Base-by-base conservation (phyloP, 2,329 filamentous ascomycete genomes). In the Aspergillus terreus region DNA sequence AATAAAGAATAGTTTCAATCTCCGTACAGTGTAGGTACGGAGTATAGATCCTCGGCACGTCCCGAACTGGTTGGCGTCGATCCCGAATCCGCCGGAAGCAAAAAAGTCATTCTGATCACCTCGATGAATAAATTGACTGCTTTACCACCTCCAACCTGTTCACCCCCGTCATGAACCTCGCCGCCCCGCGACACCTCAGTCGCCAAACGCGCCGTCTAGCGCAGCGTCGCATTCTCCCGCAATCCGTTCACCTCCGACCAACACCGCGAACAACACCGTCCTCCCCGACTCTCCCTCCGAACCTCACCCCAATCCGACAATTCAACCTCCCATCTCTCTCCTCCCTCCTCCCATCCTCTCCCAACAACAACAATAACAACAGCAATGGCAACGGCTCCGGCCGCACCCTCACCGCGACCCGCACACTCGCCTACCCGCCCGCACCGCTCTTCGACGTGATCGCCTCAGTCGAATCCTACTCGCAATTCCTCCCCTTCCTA, bases 401-500 rank as follows among this genome's bases (percentile, higher is more conserved):
- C 62, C 88, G 92, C 66, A 82, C 77, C 58, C 79, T 97, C 51
- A 83, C 81, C 47, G 91, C 90, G 10, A 79, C 80, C 17, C 87
- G 90, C 55, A 87, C 80, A 4, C 85, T 97, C 12, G 87, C 88
- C 12, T 95, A 95, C 77, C 75, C 85, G 0, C 77, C 84, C 30
- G 64, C 72, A 4, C 77, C 83, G 1, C 84, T 99, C 61, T 99
- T 94, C 82, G 78, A 79, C 59, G 81, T 96, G 49, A 92, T 99
- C 70, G 85, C 91, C 73, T 90, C 96, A 71, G 85, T 99, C 58
- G 83, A 90, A 70, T 84, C 83, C 57, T 99, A 99, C 81, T 77
- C 81, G 35, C 70, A 78, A 58, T 99, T 97, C 78, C 83, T 99
- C n/a, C 94, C 94, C 10, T 96, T 95, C 80, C 95, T 92, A 74